Evolutionary conservation across 2,329 filamentous ascomycete genomes (phyloP), one percentile per base, ranked within the genome.

Genomic region (Ascocoryne sarcoides): DNA sequence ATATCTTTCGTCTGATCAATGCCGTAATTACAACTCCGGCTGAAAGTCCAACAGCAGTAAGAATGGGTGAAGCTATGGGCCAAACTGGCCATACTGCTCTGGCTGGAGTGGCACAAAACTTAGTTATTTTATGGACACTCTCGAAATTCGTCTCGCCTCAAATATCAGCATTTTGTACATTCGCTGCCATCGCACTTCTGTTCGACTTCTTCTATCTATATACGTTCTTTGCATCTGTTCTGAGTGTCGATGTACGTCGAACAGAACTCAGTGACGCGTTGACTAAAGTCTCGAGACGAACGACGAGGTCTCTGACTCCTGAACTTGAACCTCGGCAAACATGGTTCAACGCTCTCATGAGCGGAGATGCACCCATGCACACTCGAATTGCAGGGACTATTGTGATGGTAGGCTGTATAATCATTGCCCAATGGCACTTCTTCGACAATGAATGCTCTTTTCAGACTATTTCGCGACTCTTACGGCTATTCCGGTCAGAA

Each of bases 201-300:
- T 82, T 89, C 52, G 84, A 90, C 60, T 82, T 84, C 46, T 78
- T 88, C 53, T 88, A 84, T 54, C 69, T 88, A 16, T 72, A 85
- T 5, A 89, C 84, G 0, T 89, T 88, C 62, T 89, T 90, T 55
- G 68, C 88, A 3, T 77, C 84, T 1, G 82, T 90, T 10, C 66
- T 90, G 17, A 88, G 82, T 53, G 79, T 90, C 32, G 84, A 90
- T 58, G 82, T 90, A 8, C 75, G 79, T 16, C 72, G 84, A 50
- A 76, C 82, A 42, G 84, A 90, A 62, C 70, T 90, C 0, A 77
- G 79, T 50, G 84, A 90, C 56, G 79, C 81, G 2, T 64, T 89
- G 8, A 76, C 68, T 23, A 42, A 47, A 50, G 70, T 68, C 2
- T 65, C 69, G 29, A 64, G 65, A 10, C 61, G 57, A 32, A 54